Evolutionary conservation across 1,284 basidiomycete species (phyloP), one percentile per base, ranked within the genome.

Genomic region (Ganoderma sinense): DNA sequence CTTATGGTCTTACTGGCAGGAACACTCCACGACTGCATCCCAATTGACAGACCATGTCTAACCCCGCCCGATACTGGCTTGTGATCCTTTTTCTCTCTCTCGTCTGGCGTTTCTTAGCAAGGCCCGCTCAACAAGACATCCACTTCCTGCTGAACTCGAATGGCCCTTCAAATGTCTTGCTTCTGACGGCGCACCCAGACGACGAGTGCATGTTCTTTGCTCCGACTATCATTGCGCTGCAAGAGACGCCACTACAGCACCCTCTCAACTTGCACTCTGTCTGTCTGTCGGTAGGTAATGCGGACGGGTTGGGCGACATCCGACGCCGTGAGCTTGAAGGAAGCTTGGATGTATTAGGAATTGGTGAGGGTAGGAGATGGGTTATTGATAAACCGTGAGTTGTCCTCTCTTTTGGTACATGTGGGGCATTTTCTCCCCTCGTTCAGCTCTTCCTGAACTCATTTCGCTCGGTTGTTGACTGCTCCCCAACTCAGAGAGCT

Each of bases 151-250:
- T 59, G 33, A 59, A 36, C 33, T 39, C 71, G 8, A 51, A 40
- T 31, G 45, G 64, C 16, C 66, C 70, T 18, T 68, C 78, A 61
- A 81, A 82, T 26, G 70, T 93, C 55, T 84, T 97, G 33, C 78
- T 97, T 2, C 81, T 97, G 58, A 96, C 94, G 0, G 94, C 95
- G 13, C 95, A 97, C 76, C 95, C 95, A 2, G 96, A 97, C 78
- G 96, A 97, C 78, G 96, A 97, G 82, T 91, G 90, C 77, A 89
- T 97, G 86, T 98, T 98, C 85, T 98, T 98, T 78, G 92, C 91
- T 0, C 96, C 96, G 0, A 93, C 93, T 0, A 78, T 97, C 14
- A 83, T 90, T 36, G 84, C 89, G 2, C 82, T 94, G 20, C 74
- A 72, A 31, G 55, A 65, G 3, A 11, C 36, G 13, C 41, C 33